Percentiles rank a stretch among this genome's conserved stretches.
Evolutionary conservation across 1,284 basidiomycete species (phyloP).

Genomic region (Ceratobasidium sp.): DNA sequence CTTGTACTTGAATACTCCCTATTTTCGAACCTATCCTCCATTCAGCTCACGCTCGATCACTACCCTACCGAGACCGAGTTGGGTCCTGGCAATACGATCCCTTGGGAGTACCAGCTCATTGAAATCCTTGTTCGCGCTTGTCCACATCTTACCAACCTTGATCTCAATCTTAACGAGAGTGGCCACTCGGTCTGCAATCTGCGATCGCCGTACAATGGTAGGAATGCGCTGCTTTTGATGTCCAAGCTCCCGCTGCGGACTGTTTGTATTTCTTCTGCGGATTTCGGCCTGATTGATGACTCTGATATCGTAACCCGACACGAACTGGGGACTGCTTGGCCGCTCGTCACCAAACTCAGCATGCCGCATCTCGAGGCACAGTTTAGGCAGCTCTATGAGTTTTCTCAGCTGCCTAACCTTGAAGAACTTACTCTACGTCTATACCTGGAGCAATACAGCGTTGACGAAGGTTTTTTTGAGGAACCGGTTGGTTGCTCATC

Average conservation of each 20-base stretch:
- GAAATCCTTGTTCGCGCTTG: background rate
- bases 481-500: background rate
- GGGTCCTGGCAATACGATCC: no score
- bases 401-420: constrained; percentile 9
- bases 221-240: background rate
- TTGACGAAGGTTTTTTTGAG: background rate
- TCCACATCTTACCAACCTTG: background rate
- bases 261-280: background rate
- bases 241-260: background rate
- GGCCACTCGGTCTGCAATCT: background rate
- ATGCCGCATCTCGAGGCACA: background rate
- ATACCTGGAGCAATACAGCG: background rate
- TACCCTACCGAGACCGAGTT: background rate
- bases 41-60: background rate
- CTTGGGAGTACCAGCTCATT: background rate
- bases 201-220: no score
- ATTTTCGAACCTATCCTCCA: background rate
- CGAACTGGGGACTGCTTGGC: background rate
- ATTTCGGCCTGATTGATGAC: background rate
- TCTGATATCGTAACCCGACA: background rate
- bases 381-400: background rate
- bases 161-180: background rate
- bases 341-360: background rate
- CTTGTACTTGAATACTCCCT: background rate
- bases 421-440: background rate